Percentiles rank a stretch among this genome's conserved stretches.
These are phyloP conservation scores for Tolypocladium amazonense DNA, from an alignment of 2,329 filamentous ascomycete species.

Conservation along the genomic window DNA sequence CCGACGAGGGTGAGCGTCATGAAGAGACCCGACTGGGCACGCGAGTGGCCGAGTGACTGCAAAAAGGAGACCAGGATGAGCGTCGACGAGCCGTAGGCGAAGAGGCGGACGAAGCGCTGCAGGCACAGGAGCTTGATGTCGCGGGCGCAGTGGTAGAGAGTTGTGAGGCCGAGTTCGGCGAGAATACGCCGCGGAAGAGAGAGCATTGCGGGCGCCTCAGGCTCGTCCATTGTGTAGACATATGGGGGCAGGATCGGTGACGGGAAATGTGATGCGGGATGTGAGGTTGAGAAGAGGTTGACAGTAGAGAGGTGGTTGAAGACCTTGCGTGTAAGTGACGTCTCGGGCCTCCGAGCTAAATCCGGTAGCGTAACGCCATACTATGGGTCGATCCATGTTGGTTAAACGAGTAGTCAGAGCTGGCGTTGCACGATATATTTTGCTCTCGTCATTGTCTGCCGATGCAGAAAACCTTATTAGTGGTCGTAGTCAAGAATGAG, in stretches of 20 bases:
- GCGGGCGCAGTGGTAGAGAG: conserved; percentile 10
- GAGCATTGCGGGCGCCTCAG: background rate
- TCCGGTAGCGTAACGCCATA: background rate
- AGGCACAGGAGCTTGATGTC: conserved; percentile 48
- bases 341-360: background rate
- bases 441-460: too few species aligned
- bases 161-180: conserved; percentile 15
- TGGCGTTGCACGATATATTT: too few species aligned
- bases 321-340: background rate
- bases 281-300: background rate
- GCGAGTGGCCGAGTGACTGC: conserved; percentile 34
- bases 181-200: conserved; percentile 2
- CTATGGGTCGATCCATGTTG: background rate
- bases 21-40: conserved; percentile 47
- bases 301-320: background rate
- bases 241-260: background rate
- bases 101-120: conserved; percentile 50
- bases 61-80: conserved; percentile 49
- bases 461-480: too few species aligned
- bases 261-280: background rate
- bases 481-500: too few species aligned
- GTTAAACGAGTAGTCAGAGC: too few species aligned
- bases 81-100: conserved; percentile 50
- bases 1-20: conserved; percentile 55
- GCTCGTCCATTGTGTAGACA: background rate